Evolutionary conservation across 2,329 filamentous ascomycete species (phyloP).

Genomic region (Aspergillus quadricinctus): DNA sequence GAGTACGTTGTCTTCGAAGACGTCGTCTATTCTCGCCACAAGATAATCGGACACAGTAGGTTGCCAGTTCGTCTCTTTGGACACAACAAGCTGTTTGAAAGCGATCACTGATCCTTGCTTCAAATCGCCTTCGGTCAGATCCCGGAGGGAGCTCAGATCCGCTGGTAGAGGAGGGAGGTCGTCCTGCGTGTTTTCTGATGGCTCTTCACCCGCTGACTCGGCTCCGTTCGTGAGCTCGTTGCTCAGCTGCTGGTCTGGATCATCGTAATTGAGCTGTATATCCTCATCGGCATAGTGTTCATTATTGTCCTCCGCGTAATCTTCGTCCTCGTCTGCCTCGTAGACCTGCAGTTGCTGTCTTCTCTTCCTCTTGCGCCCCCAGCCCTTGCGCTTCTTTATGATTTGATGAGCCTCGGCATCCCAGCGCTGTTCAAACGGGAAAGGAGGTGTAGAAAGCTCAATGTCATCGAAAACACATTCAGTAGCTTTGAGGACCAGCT

Average conservation of each 20-base stretch:
- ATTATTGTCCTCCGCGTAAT: conserved; percentile 34
- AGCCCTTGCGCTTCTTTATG: conserved; percentile 38
- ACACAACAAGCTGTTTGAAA: conserved; percentile 46
- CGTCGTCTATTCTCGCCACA: conserved; percentile 62
- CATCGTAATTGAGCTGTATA: conserved; percentile 42
- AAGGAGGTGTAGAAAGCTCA: conserved; percentile 70
- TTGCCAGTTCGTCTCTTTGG: conserved; percentile 45
- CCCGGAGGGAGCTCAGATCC: conserved; percentile 61
- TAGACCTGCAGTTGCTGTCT: conserved; percentile 52
- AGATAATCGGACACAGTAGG: conserved; percentile 50
- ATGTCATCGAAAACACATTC: conserved; percentile 74
- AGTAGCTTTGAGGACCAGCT: conserved; percentile 70
- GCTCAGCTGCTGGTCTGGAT: conserved; percentile 29
- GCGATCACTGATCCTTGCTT: conserved; percentile 40
- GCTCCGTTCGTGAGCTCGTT: conserved; percentile 7
- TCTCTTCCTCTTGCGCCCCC: conserved; percentile 34
- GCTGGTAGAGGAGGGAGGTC: conserved; percentile 49
- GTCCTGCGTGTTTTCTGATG: conserved; percentile 40
- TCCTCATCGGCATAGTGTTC: conserved; percentile 25
- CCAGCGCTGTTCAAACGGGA: conserved; percentile 88
- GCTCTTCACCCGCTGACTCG: conserved; percentile 13
- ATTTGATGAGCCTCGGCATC: conserved; percentile 64
- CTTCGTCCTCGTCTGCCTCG: conserved; percentile 42
- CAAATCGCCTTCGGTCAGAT: conserved; percentile 29
- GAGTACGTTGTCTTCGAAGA: conserved; percentile 52